Evolutionary conservation across 1,284 basidiomycete species (phyloP), one percentile per base, ranked within the genome.

Genomic region (Taiwanofungus camphoratus): DNA sequence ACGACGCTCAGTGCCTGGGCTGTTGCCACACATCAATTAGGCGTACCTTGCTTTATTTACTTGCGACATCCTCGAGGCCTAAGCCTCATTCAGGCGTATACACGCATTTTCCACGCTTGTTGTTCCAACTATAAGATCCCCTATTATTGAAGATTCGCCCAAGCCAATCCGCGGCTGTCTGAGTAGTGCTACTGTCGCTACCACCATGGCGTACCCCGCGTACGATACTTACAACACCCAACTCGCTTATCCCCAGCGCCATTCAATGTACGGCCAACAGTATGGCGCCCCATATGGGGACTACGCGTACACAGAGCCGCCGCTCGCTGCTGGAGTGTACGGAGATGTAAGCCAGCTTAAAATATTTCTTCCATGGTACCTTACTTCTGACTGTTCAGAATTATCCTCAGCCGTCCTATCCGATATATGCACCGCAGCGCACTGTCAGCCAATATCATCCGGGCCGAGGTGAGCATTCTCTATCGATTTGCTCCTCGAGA

Each of bases 221-320:
- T 67, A 67, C 53, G 64, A 67, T 35, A 49, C 55, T 20, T 60
- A 60, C 58, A 47, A 56, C 56, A 40, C 46, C 50, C 52, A 57
- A 52, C 50, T 62, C 53, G 57, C 54, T 16, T 57, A 60, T 39
- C 57, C 63, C 29, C 50, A 61, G 9, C 44, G 52, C 31, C 51
- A 59, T 22, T 64, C 60, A 15, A 30, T 57, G 20, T 55, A 18
- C 34, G 8, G 8, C n/a, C 9, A n/a, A n/a, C 15, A 53, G 9
- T 54, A 55, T 51, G 60, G 42, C 45, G 53, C 41, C 51, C 59
- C 43, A 46, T 59, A 55, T 48, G 55, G 48, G 13, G 52, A 45
- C 29, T 55, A 41, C 29, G 40, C 36, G 42, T 61, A 60, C 48
- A n/a, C n/a, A n/a, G 45, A 53, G 26, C 54, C 55, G 32, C 52